These are phyloP conservation scores for Pseudogymnoascus sp. DNA, from an alignment of 2,329 filamentous ascomycete genomes.

Conservation along the genomic window DNA sequence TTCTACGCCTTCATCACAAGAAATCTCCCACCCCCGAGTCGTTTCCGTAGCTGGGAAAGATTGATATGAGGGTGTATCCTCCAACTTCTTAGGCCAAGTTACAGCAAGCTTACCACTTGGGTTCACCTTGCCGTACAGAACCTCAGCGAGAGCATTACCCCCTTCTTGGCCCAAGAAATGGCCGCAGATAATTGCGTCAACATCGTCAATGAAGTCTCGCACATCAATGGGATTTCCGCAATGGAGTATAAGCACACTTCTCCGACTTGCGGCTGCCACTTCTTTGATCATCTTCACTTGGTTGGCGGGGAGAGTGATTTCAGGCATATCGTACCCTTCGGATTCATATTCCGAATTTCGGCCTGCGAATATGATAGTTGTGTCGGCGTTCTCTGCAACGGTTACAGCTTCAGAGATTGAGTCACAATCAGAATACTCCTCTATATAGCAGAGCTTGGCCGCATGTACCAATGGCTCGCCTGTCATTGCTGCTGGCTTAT, in stretches of 20 bases:
- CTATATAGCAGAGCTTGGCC: conserved; percentile 12
- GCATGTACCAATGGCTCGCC: conserved; percentile 12
- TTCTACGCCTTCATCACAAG: neutral
- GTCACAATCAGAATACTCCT: conserved; percentile 11
- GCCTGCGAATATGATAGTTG: conserved; percentile 16
- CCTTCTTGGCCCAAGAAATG: conserved; percentile 51
- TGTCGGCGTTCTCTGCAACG: conserved; percentile 10
- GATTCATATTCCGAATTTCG: conserved; percentile 14
- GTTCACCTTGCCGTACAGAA: conserved; percentile 67
- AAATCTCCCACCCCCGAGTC: neutral
- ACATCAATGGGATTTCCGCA: conserved; percentile 19
- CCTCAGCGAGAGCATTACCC: conserved; percentile 63
- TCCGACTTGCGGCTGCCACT: conserved; percentile 12
- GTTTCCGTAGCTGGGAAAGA: neutral
- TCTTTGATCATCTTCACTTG: conserved; percentile 17
- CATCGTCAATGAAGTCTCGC: conserved; percentile 32
- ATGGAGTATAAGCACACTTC: conserved; percentile 14
- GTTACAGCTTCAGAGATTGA: conserved; percentile 13
- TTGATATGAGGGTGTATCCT: neutral
- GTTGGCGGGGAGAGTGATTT: conserved; percentile 6
- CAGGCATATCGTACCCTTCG: conserved; percentile 9
- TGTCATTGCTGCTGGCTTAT: neutral
- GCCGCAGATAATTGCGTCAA: conserved; percentile 51
- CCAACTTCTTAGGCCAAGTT: conserved; percentile 42
- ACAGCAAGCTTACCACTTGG: conserved; percentile 42